Conservation (phyloP, 495 filamentous ascomycete species). For the Neurospora tetraspora region DNA sequence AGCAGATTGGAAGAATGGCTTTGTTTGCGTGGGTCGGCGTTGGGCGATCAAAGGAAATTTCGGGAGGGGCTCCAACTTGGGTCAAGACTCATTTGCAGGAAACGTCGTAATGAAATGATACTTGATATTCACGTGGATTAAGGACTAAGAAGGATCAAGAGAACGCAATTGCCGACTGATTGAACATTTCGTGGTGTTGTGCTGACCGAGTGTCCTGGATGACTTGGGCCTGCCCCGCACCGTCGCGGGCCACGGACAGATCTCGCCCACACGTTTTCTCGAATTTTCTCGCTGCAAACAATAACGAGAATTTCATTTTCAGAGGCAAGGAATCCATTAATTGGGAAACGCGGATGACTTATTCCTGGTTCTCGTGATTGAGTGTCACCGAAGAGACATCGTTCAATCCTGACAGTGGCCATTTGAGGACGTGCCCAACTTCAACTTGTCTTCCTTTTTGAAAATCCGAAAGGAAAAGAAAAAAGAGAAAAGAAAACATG, state of each 20-base stretch:
- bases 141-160: fast-evolving
- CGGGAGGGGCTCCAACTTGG: background rate
- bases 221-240: background rate
- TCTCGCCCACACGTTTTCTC: background rate
- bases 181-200: background rate
- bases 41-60: background rate
- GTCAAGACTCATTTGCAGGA: background rate
- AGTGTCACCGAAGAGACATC: background rate
- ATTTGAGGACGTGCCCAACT: background rate
- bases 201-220: background rate
- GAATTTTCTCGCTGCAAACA: background rate
- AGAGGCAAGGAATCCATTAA: background rate
- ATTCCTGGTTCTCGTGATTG: background rate
- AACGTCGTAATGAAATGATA: background rate
- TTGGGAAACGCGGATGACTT: too few species aligned
- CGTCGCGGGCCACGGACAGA: background rate
- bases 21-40: background rate
- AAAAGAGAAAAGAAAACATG: background rate
- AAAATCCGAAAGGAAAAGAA: background rate
- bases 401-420: background rate
- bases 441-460: background rate
- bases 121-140: fast-evolving
- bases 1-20: background rate
- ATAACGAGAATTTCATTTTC: background rate
- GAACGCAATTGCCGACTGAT: background rate